Evolutionary conservation across 2,329 filamentous ascomycete species (phyloP).

Genomic region (Cephalotrichum gorgonifer): DNA sequence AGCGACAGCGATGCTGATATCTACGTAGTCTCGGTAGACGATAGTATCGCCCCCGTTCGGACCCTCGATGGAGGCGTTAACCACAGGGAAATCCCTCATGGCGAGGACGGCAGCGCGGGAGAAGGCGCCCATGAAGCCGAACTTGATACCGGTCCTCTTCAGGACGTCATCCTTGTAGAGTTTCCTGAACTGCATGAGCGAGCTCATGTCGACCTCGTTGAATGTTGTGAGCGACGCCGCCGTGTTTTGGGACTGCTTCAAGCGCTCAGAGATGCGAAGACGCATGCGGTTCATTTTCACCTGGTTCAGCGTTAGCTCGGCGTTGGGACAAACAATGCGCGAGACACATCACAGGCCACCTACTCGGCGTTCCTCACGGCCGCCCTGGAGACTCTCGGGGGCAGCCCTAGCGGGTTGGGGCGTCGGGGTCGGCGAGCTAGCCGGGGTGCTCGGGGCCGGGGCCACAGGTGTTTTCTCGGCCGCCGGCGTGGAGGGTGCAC

Average conservation of each 20-base stretch:
- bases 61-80: conserved; percentile 96
- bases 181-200: conserved; percentile 93
- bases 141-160: conserved; percentile 93
- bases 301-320: conserved; percentile 23
- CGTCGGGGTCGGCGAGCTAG: conserved; percentile 13
- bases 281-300: conserved; percentile 99
- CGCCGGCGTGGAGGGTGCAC: conserved; percentile 8
- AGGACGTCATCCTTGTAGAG: conserved; percentile 93
- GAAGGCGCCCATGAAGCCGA: conserved; percentile 99
- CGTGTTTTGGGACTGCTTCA: conserved; percentile 99
- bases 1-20: conserved; percentile 93
- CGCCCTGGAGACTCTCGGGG: conserved; percentile 14
- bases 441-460: conserved; percentile 22
- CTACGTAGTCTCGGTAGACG: conserved; percentile 95
- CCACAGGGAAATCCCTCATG: conserved; percentile 87
- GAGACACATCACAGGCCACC: conserved; percentile 20
- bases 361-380: conserved; percentile 82
- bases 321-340: not conserved
- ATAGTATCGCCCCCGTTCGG: conserved; percentile 93
- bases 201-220: conserved; percentile 99
- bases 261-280: conserved; percentile 87
- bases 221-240: conserved; percentile 95
- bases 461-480: conserved; percentile 27
- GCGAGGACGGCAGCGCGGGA: conserved; percentile 81
- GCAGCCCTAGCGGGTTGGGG: not conserved